phyloP scores from a whole-genome alignment of 2,329 filamentous ascomycete species.

The Colletotrichum sp. region DNA sequence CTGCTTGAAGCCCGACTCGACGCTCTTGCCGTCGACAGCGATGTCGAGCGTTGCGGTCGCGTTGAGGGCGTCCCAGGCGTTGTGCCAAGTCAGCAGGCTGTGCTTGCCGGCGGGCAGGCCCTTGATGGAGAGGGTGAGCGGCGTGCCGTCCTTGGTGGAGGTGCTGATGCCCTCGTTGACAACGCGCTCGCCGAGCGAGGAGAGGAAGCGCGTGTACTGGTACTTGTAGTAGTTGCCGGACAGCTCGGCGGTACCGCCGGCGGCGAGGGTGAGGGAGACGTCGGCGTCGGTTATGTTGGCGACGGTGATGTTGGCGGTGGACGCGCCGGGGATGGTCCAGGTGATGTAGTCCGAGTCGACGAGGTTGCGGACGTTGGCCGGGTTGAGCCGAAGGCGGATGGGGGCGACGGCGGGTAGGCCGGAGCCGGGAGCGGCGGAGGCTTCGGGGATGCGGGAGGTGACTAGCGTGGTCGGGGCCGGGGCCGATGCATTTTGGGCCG shows the following conservation, averaged over 20 bases:
- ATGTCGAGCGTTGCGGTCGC: slow-evolving; percentile 26
- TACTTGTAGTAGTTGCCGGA: slow-evolving; percentile 30
- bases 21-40: slow-evolving; percentile 26
- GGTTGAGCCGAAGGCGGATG: slow-evolving; percentile 19
- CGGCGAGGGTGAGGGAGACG: slow-evolving; percentile 3
- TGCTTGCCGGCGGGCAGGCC: slow-evolving; percentile 31
- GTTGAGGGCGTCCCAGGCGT: slow-evolving; percentile 31
- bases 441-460: neutral
- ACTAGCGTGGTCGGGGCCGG: neutral
- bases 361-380: slow-evolving; percentile 16
- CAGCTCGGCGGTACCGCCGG: slow-evolving; percentile 18
- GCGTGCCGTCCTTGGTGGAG: slow-evolving; percentile 22
- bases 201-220: slow-evolving; percentile 27
- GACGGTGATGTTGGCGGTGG: slow-evolving; percentile 2
- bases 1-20: slow-evolving; percentile 18
- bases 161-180: slow-evolving; percentile 31
- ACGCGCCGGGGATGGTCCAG: slow-evolving; percentile 18
- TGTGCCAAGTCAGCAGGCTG: slow-evolving; percentile 32
- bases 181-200: slow-evolving; percentile 32
- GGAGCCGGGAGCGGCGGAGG: neutral
- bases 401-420: neutral
- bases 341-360: slow-evolving; percentile 17
- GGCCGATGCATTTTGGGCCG: neutral
- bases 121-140: slow-evolving; percentile 29
- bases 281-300: slow-evolving; percentile 1